Evolutionary conservation across 345 rosid genomes (phyloP), one percentile per base, ranked within the genome.

Genomic region (Salix purpurea): DNA sequence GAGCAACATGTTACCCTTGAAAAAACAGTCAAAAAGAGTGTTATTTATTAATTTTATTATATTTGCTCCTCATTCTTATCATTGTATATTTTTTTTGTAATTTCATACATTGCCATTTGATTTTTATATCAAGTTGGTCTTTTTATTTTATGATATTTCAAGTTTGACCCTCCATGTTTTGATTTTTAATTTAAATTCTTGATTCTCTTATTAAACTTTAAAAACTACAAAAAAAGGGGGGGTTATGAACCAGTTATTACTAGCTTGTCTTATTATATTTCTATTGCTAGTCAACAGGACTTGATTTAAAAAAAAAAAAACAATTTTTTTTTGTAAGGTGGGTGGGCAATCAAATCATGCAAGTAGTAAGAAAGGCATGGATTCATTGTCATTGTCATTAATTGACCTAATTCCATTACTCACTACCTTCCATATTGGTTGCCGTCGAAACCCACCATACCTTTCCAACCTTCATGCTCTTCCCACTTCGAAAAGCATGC

Each of bases 301-400:
- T 52, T 61, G 14, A 36, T 21, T 7, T 0, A 40, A 28, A 18
- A 7, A 26, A 26, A 30, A 30, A 30, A 30, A 6, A 61, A 30
- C 69, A 65, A 79, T 40, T 40, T 0, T 34, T 34, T 75, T 70
- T 65, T 68, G 76, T 44, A 18, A 21, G 71, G 80, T 50, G 72
- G 76, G 72, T 76, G 71, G 24, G 46, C 13, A 37, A 58, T 79
- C 76, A 65, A 56, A 71, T 69, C 76, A 70, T 79, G 40, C 4
- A 8, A 61, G 65, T 50, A 58, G 62, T 19, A 40, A 65, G 76
- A 70, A 65, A 76, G 76, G 66, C 46, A 5, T 19, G 14, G 4
- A 1, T 74, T 75, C 65, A 3, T 52, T 64, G 67, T 78, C 71
- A 67, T 37, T 24, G 65, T n/a, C 32, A 39, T 34, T 10, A 10